Evolutionary conservation across 495 filamentous ascomycete species (phyloP).

Genomic region (Penicillium paxilli): DNA sequence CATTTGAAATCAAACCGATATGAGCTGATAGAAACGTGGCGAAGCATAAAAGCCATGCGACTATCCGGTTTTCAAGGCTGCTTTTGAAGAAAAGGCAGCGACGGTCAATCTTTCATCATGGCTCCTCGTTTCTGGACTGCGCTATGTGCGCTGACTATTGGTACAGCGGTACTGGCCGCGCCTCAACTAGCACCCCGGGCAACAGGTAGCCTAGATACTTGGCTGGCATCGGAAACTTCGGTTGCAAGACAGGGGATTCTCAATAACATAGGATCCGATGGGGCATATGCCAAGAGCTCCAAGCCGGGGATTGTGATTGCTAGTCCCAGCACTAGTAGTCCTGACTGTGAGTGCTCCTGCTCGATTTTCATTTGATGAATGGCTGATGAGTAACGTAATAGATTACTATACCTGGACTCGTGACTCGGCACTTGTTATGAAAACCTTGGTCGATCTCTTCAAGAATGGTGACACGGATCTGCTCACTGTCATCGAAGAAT

Average conservation of each 20-base stretch:
- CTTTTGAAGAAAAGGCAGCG: neutral
- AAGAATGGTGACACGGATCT: constrained; percentile 53
- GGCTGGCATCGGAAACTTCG: constrained; percentile 52
- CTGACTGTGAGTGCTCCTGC: constrained; percentile 54
- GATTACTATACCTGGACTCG: constrained; percentile 70
- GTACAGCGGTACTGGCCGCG: constrained; percentile 21
- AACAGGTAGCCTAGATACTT: constrained; percentile 39
- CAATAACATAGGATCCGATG: constrained; percentile 59
- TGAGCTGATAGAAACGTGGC: neutral
- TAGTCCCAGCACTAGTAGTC: constrained; percentile 55
- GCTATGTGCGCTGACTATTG: constrained; percentile 26
- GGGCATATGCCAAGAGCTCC: constrained; percentile 46
- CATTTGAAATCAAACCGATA: constrained; percentile 3
- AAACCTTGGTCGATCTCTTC: constrained; percentile 59
- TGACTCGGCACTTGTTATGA: constrained; percentile 66
- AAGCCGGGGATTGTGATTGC: constrained; percentile 60
- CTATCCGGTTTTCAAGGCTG: too few relatives aligned
- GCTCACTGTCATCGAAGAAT: constrained; percentile 56
- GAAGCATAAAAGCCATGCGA: constrained; percentile 6
- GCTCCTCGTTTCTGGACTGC: constrained; percentile 23
- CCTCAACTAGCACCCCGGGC: constrained; percentile 22
- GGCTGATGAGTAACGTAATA: constrained; percentile 13
- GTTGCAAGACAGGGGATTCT: constrained; percentile 53
- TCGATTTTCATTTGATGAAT: neutral
- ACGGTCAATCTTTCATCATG: constrained; percentile 9